Conservation (phyloP, 371 early-diverging fungal species). For the Mucor sp. region DNA sequence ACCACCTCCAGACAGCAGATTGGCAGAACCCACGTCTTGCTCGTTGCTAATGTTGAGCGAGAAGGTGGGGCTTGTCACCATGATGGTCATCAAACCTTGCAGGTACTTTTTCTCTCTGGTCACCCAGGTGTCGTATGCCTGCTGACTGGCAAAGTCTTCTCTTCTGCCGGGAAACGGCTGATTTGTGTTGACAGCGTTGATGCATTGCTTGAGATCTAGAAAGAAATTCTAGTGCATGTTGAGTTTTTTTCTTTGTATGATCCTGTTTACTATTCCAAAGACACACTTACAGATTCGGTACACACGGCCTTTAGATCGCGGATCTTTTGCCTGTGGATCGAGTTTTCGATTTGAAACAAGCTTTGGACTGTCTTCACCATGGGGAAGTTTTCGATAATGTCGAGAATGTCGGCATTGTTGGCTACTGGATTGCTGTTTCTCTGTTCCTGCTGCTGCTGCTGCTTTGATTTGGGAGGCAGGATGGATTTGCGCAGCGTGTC, state of each 20-base stretch:
- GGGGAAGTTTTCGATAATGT: slow-evolving; percentile 42
- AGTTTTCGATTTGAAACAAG: slow-evolving; percentile 42
- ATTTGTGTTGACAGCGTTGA: slow-evolving; percentile 49
- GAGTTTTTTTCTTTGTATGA: neutral
- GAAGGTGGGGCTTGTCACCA: slow-evolving; percentile 44
- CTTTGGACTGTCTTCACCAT: slow-evolving; percentile 49
- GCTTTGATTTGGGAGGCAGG: slow-evolving; percentile 25
- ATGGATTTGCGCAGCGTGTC: slow-evolving; percentile 33
- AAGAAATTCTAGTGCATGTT: slow-evolving; percentile 35
- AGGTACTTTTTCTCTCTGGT: slow-evolving; percentile 49
- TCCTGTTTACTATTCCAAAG: neutral
- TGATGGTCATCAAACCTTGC: slow-evolving; percentile 48
- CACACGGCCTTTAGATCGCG: slow-evolving; percentile 46
- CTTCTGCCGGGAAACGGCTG: slow-evolving; percentile 52
- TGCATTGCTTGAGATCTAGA: slow-evolving; percentile 49
- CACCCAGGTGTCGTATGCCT: slow-evolving; percentile 50
- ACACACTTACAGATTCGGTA: slow-evolving; percentile 45
- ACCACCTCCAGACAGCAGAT: slow-evolving; percentile 27
- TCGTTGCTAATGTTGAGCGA: slow-evolving; percentile 32
- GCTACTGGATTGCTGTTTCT: slow-evolving; percentile 11
- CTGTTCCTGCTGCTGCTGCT: slow-evolving; percentile 18
- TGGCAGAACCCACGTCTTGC: slow-evolving; percentile 42
- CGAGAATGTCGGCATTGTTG: slow-evolving; percentile 26
- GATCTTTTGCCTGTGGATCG: slow-evolving; percentile 42
- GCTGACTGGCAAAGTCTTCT: slow-evolving; percentile 46